A percentile compares a stretch with the other conserved stretches of the same genome.
phyloP scores from a whole-genome alignment of 2,329 filamentous ascomycete species.

The Thelonectria rubi region DNA sequence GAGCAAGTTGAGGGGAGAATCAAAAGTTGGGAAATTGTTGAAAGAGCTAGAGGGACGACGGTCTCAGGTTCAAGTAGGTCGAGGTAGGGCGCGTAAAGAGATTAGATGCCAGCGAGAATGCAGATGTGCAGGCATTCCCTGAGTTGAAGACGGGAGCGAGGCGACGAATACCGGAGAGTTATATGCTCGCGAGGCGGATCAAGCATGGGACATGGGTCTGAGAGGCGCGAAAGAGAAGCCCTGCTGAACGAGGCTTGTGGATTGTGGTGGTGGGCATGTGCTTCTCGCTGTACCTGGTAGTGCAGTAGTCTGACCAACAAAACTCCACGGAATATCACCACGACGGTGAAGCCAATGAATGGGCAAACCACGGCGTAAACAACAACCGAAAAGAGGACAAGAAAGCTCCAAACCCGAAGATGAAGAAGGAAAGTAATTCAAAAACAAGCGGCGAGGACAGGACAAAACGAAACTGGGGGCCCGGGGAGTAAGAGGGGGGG shows the following conservation, averaged over 20 bases:
- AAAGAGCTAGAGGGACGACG: background rate
- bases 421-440: conserved; percentile 6
- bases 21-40: conserved; percentile 14
- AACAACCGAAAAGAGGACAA: conserved; percentile 11
- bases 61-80: conserved; percentile 14
- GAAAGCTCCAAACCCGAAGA: conserved; percentile 7
- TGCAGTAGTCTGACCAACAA: conserved; percentile 10
- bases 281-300: conserved; percentile 7
- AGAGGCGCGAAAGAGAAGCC: conserved; percentile 18
- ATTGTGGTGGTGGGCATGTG: conserved; percentile 18
- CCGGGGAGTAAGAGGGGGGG: conserved; percentile 28
- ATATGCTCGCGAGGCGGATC: conserved; percentile 22
- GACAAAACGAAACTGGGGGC: conserved; percentile 28
- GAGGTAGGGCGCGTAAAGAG: background rate
- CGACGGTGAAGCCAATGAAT: background rate
- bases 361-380: conserved; percentile 9
- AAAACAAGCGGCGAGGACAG: conserved; percentile 20
- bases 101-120: conserved; percentile 8
- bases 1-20: conserved; percentile 15
- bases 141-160: conserved; percentile 3
- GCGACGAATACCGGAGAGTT: conserved; percentile 16
- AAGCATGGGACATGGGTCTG: conserved; percentile 17
- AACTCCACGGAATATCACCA: conserved; percentile 13
- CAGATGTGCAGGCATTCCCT: conserved; percentile 15
- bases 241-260: conserved; percentile 12